A percentile compares a stretch with the other conserved stretches of the same genome.
These are phyloP conservation scores for Acanthamoeba royreba DNA, from an alignment of 208 protist species.

Conservation along the genomic window DNA sequence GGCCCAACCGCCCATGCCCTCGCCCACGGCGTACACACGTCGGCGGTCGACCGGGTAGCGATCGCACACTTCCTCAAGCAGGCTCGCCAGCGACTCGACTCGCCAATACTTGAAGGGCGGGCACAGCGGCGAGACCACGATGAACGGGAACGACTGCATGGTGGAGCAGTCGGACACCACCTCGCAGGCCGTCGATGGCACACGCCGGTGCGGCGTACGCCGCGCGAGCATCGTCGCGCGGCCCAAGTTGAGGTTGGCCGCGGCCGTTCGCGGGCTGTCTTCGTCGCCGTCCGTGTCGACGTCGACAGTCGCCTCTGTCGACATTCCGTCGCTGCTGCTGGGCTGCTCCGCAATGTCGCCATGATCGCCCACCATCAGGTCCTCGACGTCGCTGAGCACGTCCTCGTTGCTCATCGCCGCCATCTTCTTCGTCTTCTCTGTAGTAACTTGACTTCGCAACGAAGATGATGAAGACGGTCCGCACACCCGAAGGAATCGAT, in stretches of 20 bases:
- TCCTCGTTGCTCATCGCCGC: too few species aligned
- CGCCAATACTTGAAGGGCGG: conserved; percentile 6
- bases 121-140: background rate
- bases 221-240: background rate
- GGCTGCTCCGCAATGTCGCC: too few species aligned
- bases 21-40: background rate
- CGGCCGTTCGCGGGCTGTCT: background rate
- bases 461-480: too few species aligned
- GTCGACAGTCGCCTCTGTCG: too few species aligned
- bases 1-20: conserved; percentile 26
- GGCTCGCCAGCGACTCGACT: background rate
- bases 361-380: too few species aligned
- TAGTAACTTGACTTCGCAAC: too few species aligned
- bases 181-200: background rate
- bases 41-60: background rate
- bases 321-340: too few species aligned
- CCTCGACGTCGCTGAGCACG: too few species aligned
- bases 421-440: too few species aligned
- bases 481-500: too few species aligned
- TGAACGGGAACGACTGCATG: background rate
- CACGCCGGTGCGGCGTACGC: background rate
- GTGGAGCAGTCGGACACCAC: background rate
- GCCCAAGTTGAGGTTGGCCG: background rate
- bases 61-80: background rate
- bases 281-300: background rate